Evolutionary conservation across 495 filamentous ascomycete genomes (phyloP), one percentile per base, ranked within the genome.

Genomic region (Echria macrotheca): DNA sequence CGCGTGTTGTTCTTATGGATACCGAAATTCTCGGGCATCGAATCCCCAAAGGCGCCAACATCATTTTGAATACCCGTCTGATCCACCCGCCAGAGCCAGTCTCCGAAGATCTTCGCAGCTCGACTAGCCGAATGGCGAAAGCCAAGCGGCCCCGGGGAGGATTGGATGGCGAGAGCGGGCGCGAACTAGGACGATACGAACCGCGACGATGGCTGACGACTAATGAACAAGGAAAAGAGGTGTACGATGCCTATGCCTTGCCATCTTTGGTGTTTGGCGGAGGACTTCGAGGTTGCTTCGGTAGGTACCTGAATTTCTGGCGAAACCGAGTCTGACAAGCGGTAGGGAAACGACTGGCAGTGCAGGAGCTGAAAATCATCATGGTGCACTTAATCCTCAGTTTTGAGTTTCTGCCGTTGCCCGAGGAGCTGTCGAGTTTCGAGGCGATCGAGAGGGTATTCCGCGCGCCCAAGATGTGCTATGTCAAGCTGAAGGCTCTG

Each of bases 11-110:
- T 2, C 7, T 55, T 0, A 49, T 50, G 1, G 70, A 72, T 37
- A 68, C 69, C 12, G 51, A 57, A 26, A 46, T 65, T 12, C 56
- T 67, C 1, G 65, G 67, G 17, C 55, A 56, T 29, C 47, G 26
- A 10, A 58, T 72, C 7, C 66, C 68, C 0, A 65, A 61, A 24
- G 69, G 69, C 1, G 60, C 67, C 0, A 41, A 61, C 8, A 44
- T 69, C 9, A 48, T 25, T 29, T 52, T 29, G 41, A 66, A 37
- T 44, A 50, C 15, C 47, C 58, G 32, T 24, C 48, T 21, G 12
- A 25, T 10, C 22, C 32, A 17, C 38, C 63, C 15, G 36, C 18
- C 22, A 14, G 6, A n/a, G 36, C 8, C 11, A 25, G 17, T 49
- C 32, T 6, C 48, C 57, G 18, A 50, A 56, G 58, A 61, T 26